Base-by-base conservation (phyloP, 1,139 yeast species). In the Kluyveromyces marxianus region DNA sequence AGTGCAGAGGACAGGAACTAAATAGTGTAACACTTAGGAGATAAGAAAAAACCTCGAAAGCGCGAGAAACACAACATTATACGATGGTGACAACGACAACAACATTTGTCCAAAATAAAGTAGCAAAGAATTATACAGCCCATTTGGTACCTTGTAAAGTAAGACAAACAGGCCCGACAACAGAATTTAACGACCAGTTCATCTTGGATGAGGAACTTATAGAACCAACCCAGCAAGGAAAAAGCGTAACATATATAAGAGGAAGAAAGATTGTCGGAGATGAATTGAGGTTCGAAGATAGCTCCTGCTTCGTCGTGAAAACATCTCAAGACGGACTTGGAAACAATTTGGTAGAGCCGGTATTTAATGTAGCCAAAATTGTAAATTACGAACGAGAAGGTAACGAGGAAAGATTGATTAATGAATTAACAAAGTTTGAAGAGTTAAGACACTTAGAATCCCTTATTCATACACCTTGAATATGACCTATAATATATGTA, bases 341-440 rank as follows among this genome's bases (percentile, higher is more conserved):
- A 7, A 8, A 36, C 24, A 32, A 5, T 5, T 21, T 29, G n/a
- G 30, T 34, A 25, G 21, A 38, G 35, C 37, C 43, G 7, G n/a
- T 29, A n/a, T 31, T n/a, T 7, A 25, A 35, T 25, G 35, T 46
- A 6, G 44, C 47, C 24, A 35, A 44, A 25, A 8, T 48, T 10
- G 33, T 44, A 5, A 54, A 57, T 27, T 54, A 49, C 37, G 63
- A 58, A 42, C 50, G 63, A 47, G 63, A 58, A 32, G 63, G 63
- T 4, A 58, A 57, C 44, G 56, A 54, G 30, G 28, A 36, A 3
- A 44, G 58, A 34, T 43, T 55, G 25, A 27, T 14, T 2, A 50
- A 51, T 2, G 63, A 57, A 45, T 41, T 49, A 37, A 35, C 31
- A 3, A 50, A 48, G 33, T 53, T 57, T 28, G 27, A 48, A 10